phyloP scores from a whole-genome alignment of 768 basidiomycete genomes.

The Suillus spraguei region DNA sequence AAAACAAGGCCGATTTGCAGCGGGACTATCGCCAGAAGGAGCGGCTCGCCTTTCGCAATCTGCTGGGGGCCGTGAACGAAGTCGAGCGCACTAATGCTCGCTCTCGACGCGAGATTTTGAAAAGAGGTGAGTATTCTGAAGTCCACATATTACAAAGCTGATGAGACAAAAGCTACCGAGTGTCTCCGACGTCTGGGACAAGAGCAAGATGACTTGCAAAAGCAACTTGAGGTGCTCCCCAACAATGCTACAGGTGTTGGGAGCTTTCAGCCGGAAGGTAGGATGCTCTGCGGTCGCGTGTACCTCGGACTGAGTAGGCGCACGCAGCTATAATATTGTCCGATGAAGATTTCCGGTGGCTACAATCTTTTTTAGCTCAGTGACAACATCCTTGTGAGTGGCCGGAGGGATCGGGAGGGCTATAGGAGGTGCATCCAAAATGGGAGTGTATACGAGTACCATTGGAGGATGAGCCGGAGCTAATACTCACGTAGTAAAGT shows the following conservation, averaged over 20 bases:
- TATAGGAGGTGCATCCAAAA: neutral
- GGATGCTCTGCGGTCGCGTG: no score
- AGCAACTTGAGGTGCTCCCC: neutral
- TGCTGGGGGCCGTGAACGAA: neutral
- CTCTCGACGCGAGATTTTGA: neutral
- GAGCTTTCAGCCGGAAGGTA: neutral
- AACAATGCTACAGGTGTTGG: neutral
- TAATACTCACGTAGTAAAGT: neutral
- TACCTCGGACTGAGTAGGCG: neutral
- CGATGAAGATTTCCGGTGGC: neutral
- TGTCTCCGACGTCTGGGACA: neutral
- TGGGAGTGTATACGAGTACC: no score
- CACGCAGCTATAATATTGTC: neutral
- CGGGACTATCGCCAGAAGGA: slow-evolving; percentile 1
- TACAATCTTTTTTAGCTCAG: neutral
- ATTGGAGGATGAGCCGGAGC: neutral
- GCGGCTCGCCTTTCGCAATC: neutral
- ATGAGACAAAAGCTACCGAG: neutral
- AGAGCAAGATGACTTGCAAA: neutral
- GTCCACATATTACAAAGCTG: neutral
- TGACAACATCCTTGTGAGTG: neutral
- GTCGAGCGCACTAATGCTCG: neutral
- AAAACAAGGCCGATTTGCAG: neutral
- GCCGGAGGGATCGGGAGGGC: neutral
- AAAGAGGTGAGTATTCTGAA: neutral